Conservation (phyloP, 352 stramenopile genomes). For the Phytophthora cryptogea region DNA sequence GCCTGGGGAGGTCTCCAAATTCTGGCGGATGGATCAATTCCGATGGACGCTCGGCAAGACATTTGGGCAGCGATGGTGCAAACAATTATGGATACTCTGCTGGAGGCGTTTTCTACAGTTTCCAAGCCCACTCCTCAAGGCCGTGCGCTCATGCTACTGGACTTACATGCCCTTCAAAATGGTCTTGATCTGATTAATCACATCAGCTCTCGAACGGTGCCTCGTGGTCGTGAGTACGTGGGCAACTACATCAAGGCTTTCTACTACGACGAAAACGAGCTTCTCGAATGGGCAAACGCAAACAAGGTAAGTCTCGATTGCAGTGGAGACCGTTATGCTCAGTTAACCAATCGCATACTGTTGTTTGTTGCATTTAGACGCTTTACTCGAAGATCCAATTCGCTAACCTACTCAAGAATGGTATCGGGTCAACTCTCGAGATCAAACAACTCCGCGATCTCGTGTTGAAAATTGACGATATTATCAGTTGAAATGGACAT, state of each 20-base stretch:
- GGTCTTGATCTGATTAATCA: constrained; percentile 85
- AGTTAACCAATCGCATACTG: constrained; percentile 1
- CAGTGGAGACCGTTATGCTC: neutral
- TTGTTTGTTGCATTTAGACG: constrained; percentile 33
- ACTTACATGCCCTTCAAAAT: constrained; percentile 91
- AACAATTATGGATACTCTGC: constrained; percentile 86
- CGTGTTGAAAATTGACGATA: constrained; percentile 64
- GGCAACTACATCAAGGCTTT: constrained; percentile 91
- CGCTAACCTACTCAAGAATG: constrained; percentile 70
- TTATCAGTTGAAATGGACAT: constrained; percentile 39
- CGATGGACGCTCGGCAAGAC: constrained; percentile 66
- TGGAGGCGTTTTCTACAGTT: constrained; percentile 92
- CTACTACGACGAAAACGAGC: constrained; percentile 84
- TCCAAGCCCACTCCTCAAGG: constrained; percentile 93
- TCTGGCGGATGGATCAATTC: constrained; percentile 65
- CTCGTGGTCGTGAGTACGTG: constrained; percentile 66
- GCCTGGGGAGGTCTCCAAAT: constrained; percentile 77
- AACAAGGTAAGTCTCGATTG: constrained; percentile 57
- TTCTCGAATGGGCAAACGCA: constrained; percentile 80
- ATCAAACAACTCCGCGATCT: constrained; percentile 62
- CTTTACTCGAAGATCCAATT: constrained; percentile 65
- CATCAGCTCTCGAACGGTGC: constrained; percentile 52
- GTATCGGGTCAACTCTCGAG: constrained; percentile 57
- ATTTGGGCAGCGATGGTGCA: constrained; percentile 87
- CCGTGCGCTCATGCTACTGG: constrained; percentile 96